Percentiles rank a stretch among this genome's conserved stretches.
Conservation (phyloP, 2,329 filamentous ascomycete genomes). For the Emmonsiellopsis sp. region DNA sequence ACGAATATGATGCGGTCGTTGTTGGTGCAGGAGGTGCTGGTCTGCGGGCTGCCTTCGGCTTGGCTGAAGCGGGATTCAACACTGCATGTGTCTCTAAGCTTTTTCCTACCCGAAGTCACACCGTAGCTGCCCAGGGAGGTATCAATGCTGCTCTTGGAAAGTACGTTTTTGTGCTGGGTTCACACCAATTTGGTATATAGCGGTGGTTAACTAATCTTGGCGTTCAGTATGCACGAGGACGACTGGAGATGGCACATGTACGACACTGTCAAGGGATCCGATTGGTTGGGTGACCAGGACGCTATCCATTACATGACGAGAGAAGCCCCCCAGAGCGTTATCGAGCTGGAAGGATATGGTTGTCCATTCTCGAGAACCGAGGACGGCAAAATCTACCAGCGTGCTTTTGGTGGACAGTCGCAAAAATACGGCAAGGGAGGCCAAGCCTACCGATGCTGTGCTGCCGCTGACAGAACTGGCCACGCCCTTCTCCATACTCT, state of each 20-base stretch:
- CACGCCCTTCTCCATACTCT: conserved; percentile 97
- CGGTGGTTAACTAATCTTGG: conserved; percentile 7
- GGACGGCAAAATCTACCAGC: conserved; percentile 34
- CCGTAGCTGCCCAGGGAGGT: conserved; percentile 58
- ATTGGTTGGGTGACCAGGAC: conserved; percentile 53
- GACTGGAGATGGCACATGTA: conserved; percentile 55
- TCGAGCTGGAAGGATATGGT: conserved; percentile 48
- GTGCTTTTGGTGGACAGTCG: conserved; percentile 95
- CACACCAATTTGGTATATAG: neutral
- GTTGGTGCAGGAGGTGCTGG: conserved; percentile 57
- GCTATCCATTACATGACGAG: conserved; percentile 53
- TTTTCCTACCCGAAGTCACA: conserved; percentile 56
- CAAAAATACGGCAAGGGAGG: conserved; percentile 93
- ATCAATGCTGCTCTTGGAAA: conserved; percentile 54
- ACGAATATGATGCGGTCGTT: conserved; percentile 97
- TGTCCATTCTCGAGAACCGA: conserved; percentile 41
- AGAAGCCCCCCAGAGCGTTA: conserved; percentile 45
- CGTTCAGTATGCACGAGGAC: conserved; percentile 42
- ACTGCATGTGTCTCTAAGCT: conserved; percentile 58
- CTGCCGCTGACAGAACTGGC: conserved; percentile 90
- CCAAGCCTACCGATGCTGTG: conserved; percentile 94
- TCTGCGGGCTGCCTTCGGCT: conserved; percentile 54
- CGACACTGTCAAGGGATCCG: conserved; percentile 50
- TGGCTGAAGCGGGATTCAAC: conserved; percentile 56
- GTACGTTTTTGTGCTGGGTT: conserved; percentile 15